Conservation (phyloP, 768 basidiomycete genomes). For the Sporobolomyces pararoseus region DNA sequence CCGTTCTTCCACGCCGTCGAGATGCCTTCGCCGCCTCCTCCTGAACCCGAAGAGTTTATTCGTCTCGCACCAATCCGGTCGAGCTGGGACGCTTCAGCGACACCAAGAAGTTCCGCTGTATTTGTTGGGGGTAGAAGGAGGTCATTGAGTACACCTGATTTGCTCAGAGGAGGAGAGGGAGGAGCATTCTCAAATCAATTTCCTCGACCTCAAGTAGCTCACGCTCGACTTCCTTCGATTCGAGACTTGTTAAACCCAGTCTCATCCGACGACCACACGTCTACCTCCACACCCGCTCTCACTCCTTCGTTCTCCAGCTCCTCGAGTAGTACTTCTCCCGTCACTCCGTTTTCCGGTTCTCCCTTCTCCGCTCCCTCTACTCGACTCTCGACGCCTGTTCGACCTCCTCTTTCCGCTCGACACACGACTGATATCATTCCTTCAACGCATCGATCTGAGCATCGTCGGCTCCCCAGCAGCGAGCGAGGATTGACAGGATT, state of each 20-base stretch:
- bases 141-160: constrained; percentile 2
- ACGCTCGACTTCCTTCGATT: constrained; percentile 23
- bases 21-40: neutral
- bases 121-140: neutral
- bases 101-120: neutral
- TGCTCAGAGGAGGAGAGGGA: neutral
- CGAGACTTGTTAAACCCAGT: constrained; percentile 22
- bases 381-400: neutral
- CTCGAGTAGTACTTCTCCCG: neutral
- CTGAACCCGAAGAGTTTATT: neutral
- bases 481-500: neutral
- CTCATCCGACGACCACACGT: neutral
- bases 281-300: neutral
- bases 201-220: neutral
- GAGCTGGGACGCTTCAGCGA: neutral
- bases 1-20: neutral
- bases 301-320: neutral
- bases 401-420: constrained; percentile 2
- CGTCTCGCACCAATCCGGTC: constrained; percentile 28
- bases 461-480: neutral
- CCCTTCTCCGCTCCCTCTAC: neutral
- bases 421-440: constrained; percentile 9
- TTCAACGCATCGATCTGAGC: neutral
- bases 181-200: too few relatives aligned
- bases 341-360: neutral